phyloP scores from a whole-genome alignment of 768 basidiomycete genomes.

The Boletus rufocinnamomeus region DNA sequence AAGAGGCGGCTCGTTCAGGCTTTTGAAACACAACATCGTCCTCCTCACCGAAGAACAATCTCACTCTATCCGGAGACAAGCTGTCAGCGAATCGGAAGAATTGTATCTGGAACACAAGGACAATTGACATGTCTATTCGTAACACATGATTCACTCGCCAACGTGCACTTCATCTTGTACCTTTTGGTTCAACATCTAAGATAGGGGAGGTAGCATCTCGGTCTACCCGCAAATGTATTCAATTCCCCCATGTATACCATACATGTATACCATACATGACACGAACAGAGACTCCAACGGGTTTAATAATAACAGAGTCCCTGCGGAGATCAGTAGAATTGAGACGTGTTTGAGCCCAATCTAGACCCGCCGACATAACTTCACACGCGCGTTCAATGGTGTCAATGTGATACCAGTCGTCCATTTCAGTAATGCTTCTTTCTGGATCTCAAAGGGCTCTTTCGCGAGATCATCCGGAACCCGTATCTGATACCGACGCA shows the following conservation, averaged over 20 bases:
- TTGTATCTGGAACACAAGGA: conserved; percentile 1
- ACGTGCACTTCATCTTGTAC: not conserved
- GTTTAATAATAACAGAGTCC: not conserved
- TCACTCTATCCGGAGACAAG: conserved; percentile 27
- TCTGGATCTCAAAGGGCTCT: conserved; percentile 36
- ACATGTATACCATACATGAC: too few relatives aligned
- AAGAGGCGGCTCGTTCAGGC: conserved; percentile 47
- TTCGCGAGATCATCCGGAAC: conserved; percentile 40
- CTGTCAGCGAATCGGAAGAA: conserved; percentile 14
- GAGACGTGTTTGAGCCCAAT: not conserved
- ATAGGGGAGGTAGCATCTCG: not conserved
- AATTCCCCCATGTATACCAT: not conserved
- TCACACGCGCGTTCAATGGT: conserved; percentile 34
- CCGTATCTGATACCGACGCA: conserved; percentile 42
- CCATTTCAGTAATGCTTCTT: conserved; percentile 39
- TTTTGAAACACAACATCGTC: conserved; percentile 48
- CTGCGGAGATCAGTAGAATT: not conserved
- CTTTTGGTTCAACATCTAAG: not conserved
- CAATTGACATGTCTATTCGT: not conserved
- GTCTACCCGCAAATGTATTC: not conserved
- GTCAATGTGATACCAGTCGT: conserved; percentile 37
- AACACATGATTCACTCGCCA: not conserved
- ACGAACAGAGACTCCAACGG: not conserved
- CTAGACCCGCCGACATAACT: conserved; percentile 23
- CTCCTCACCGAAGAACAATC: conserved; percentile 47